Evolutionary conservation across 352 stramenopile genomes (phyloP), one percentile per base, ranked within the genome.

Genomic region (Plasmopara muralis): DNA sequence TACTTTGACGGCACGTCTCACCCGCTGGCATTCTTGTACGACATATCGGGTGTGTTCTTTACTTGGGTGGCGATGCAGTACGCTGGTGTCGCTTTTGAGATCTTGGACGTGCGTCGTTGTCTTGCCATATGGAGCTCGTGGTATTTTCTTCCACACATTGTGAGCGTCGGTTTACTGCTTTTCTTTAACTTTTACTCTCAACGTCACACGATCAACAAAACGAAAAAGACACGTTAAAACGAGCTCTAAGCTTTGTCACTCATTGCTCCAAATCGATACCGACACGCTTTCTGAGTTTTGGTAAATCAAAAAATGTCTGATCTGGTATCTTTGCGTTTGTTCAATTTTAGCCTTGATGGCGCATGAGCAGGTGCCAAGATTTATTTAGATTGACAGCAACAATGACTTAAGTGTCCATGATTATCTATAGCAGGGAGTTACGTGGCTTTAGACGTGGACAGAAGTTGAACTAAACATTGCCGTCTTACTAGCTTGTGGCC

Each of bases 51-150:
- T n/a, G 56, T 83, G 40, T 63, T 88, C 37, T 66, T 86, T 30
- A 92, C 83, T 57, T 93, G 83, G 83, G 60, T 89, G 12, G 76
- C 74, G 40, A 90, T 93, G 78, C 81, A 93, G 60, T 93, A 93
- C 64, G 76, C 69, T n/a, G 83, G 81, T 33, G 63, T 92, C 38
- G 82, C 83, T 14, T 93, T 93, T 48, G 81, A 89, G 61, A 89
- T 91, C 53, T 60, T 91, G 15, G 76, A 92, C 37, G 64, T 93
- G 50, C 78, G 59, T 43, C 77, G 83, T 48, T 90, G 78, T 53
- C 50, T 91, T 7, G 64, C 60, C 35, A 85, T 91, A 53, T 93
- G 83, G 83, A 66, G 60, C 31, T 86, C 76, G 25, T 89, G 82
- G 77, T 90, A 89, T 60, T 93, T 87, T 58, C 57, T 89, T 9